These are phyloP conservation scores for Neonectria punicea DNA, from an alignment of 2,329 filamentous ascomycete species.

Conservation along the genomic window DNA sequence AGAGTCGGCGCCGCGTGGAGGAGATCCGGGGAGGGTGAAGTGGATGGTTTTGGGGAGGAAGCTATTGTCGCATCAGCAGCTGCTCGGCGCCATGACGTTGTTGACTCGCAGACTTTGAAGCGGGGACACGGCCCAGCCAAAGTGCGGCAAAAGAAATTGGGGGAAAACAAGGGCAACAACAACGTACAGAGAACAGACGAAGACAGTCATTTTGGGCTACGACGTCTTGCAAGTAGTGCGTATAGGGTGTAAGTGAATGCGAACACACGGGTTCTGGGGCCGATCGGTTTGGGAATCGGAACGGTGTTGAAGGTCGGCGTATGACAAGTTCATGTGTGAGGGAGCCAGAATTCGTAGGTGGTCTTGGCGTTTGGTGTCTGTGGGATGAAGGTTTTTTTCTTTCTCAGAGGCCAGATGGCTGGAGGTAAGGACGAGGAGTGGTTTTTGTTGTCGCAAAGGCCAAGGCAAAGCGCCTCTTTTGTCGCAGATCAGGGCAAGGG, in stretches of 20 bases:
- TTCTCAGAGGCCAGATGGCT: conserved; percentile 8
- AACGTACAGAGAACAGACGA: conserved; percentile 54
- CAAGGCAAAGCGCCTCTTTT: conserved; percentile 40
- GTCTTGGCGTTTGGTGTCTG: not conserved
- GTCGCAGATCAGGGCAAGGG: conserved; percentile 38
- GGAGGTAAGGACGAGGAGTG: conserved; percentile 10
- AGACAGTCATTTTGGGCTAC: conserved; percentile 53
- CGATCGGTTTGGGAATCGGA: conserved; percentile 17
- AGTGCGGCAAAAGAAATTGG: not conserved
- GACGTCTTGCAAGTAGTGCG: conserved; percentile 16
- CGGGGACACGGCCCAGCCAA: conserved; percentile 11
- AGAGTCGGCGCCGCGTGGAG: conserved; percentile 51
- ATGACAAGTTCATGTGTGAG: conserved; percentile 41
- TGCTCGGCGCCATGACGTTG: conserved; percentile 7
- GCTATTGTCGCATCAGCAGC: conserved; percentile 57
- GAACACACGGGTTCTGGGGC: conserved; percentile 6
- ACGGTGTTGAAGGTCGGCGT: conserved; percentile 35
- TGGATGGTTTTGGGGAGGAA: conserved; percentile 94
- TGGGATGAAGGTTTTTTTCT: conserved; percentile 1
- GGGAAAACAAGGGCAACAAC: not conserved
- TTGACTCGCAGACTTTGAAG: conserved; percentile 28
- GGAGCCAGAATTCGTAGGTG: conserved; percentile 10
- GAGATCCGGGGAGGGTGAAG: conserved; percentile 75
- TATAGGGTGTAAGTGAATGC: conserved; percentile 20
- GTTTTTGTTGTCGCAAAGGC: conserved; percentile 34